Evolutionary conservation across 176 grass and related monocot species (phyloP).

Genomic region (Carex cristatella): DNA sequence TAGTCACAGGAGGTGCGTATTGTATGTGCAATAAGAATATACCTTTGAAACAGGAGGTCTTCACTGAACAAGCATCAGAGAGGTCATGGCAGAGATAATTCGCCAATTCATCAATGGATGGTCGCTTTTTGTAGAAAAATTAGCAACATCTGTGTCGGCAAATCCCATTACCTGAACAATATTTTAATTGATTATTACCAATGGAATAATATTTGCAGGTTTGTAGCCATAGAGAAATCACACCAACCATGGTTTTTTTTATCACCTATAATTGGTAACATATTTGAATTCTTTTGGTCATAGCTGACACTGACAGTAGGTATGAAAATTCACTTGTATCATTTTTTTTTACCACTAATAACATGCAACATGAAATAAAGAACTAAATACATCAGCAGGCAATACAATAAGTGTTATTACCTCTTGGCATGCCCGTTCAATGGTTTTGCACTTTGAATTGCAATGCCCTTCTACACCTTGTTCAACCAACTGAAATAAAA

Average conservation of each 20-base stretch:
- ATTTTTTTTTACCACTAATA: neutral
- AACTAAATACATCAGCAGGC: neutral
- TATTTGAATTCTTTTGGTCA: neutral
- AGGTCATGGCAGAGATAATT: conserved; percentile 89
- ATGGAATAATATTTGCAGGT: neutral
- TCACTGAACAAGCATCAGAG: conserved; percentile 57
- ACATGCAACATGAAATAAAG: neutral
- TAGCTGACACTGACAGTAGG: neutral
- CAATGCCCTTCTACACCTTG: conserved; percentile 90
- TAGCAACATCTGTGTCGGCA: conserved; percentile 94
- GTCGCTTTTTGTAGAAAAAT: conserved; percentile 71
- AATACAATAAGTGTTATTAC: conserved; percentile 26
- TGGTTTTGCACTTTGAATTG: conserved; percentile 89
- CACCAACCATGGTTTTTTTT: neutral
- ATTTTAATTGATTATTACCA: conserved; percentile 7
- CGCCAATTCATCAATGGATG: conserved; percentile 52
- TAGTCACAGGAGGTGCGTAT: neutral
- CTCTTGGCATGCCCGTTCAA: conserved; percentile 90
- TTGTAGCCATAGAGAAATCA: neutral
- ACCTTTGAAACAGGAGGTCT: conserved; percentile 76
- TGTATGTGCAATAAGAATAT: neutral
- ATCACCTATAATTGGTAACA: neutral
- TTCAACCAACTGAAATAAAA: conserved; percentile 63
- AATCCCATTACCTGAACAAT: conserved; percentile 68
- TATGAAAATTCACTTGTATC: neutral